These are phyloP conservation scores for Penstemon barbatus DNA, from an alignment of 257 asterid genomes.

Conservation along the genomic window DNA sequence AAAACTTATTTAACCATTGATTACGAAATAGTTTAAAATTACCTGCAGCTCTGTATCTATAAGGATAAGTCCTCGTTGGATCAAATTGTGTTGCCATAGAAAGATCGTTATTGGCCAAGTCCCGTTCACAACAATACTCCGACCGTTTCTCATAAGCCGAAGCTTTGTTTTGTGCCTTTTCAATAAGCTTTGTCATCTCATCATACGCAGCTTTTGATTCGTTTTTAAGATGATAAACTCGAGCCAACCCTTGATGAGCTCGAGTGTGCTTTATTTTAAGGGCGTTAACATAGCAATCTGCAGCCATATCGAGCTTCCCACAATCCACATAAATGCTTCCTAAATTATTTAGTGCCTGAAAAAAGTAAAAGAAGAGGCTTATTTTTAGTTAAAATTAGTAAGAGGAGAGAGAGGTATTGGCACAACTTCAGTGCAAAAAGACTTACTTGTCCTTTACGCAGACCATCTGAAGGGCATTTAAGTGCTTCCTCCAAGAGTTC, in stretches of 20 bases:
- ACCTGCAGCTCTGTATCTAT: conserved; percentile 94
- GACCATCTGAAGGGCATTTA: conserved; percentile 94
- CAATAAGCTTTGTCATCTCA: conserved; percentile 95
- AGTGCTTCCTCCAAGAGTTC: conserved; percentile 93
- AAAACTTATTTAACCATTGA: neutral
- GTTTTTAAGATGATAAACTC: conserved; percentile 85
- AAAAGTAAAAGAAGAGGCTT: neutral
- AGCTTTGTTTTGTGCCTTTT: conserved; percentile 80
- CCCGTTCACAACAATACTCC: conserved; percentile 81
- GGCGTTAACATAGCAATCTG: conserved; percentile 87
- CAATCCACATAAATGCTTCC: conserved; percentile 81
- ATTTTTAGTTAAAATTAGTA: too few species aligned
- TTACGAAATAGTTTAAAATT: conserved; percentile 20
- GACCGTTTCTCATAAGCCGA: conserved; percentile 96
- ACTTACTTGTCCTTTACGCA: conserved; percentile 96
- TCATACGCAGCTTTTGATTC: conserved; percentile 85
- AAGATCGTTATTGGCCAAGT: conserved; percentile 91
- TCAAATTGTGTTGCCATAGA: conserved; percentile 74
- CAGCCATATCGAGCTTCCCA: conserved; percentile 81
- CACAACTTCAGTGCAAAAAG: neutral
- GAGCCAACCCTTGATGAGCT: conserved; percentile 98
- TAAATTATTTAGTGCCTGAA: conserved; percentile 87
- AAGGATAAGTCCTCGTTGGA: conserved; percentile 91
- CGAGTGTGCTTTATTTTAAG: conserved; percentile 86
- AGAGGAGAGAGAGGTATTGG: too few species aligned